Percentiles rank a stretch among this genome's conserved stretches.
These are phyloP conservation scores for Coemansia sp. DNA, from an alignment of 192 early-diverging fungal genomes.

Conservation along the genomic window DNA sequence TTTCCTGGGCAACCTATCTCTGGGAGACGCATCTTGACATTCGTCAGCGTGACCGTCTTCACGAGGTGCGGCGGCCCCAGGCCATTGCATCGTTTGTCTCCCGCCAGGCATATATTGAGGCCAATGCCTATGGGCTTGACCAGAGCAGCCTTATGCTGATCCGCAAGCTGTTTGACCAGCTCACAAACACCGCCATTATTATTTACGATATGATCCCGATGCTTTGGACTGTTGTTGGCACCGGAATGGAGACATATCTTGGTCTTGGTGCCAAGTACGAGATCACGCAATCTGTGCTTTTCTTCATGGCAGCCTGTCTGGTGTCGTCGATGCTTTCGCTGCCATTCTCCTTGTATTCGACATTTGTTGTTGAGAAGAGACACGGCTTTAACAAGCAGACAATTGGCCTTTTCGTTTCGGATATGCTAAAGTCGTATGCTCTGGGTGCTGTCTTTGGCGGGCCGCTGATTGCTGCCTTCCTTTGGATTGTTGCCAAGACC, in stretches of 20 bases:
- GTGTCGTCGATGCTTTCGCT: slow-evolving; percentile 66
- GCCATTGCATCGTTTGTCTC: slow-evolving; percentile 68
- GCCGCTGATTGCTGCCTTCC: slow-evolving; percentile 75
- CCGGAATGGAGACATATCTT: slow-evolving; percentile 49
- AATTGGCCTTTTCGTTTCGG: slow-evolving; percentile 71
- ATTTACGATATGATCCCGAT: slow-evolving; percentile 69
- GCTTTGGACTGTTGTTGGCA: slow-evolving; percentile 68
- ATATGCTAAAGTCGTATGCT: slow-evolving; percentile 71
- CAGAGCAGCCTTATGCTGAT: slow-evolving; percentile 80
- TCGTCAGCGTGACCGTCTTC: slow-evolving; percentile 74
- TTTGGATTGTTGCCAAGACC: slow-evolving; percentile 78
- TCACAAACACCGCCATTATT: slow-evolving; percentile 68
- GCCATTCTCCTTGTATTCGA: slow-evolving; percentile 83
- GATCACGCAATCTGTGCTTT: slow-evolving; percentile 84
- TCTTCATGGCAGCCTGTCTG: slow-evolving; percentile 61
- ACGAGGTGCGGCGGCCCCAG: slow-evolving; percentile 68
- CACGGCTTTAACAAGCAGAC: slow-evolving; percentile 98
- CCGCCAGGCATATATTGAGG: slow-evolving; percentile 77
- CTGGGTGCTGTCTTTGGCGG: slow-evolving; percentile 72
- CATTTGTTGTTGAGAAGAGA: slow-evolving; percentile 91
- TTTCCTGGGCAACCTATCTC: slow-evolving; percentile 68
- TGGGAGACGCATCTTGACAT: slow-evolving; percentile 84
- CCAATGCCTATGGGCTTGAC: slow-evolving; percentile 83
- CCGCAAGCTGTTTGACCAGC: slow-evolving; percentile 59
- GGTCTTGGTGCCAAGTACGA: slow-evolving; percentile 69